Percentiles rank a stretch among this genome's conserved stretches.
Conservation (phyloP, 2,329 filamentous ascomycete genomes). For the Juglanconis juglandina region DNA sequence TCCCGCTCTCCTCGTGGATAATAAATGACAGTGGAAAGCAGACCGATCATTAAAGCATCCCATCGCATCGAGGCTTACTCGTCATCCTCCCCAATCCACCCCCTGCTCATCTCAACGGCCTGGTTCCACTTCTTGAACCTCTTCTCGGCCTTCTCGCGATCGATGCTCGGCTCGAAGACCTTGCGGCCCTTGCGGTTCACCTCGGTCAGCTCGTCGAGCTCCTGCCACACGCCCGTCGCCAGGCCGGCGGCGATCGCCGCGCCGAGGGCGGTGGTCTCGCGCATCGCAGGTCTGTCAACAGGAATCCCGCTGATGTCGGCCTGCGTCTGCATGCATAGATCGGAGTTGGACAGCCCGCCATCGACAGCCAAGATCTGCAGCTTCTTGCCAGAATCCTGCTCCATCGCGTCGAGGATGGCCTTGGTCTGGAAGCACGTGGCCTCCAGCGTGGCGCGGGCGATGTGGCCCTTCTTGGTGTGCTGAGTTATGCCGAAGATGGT, state of each 20-base stretch:
- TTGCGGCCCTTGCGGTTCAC: slow-evolving; percentile 69
- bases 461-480: slow-evolving; percentile 79
- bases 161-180: slow-evolving; percentile 66
- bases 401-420: slow-evolving; percentile 89
- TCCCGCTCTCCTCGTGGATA: not conserved
- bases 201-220: slow-evolving; percentile 68
- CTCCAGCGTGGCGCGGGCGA: slow-evolving; percentile 84
- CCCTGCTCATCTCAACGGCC: slow-evolving; percentile 57
- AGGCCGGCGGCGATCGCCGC: slow-evolving; percentile 89
- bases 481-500: slow-evolving; percentile 85
- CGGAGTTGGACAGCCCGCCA: slow-evolving; percentile 84
- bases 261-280: slow-evolving; percentile 83
- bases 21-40: not conserved
- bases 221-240: slow-evolving; percentile 73
- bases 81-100: slow-evolving; percentile 42
- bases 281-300: slow-evolving; percentile 81
- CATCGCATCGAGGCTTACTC: slow-evolving; percentile 13
- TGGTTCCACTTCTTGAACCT: slow-evolving; percentile 54
- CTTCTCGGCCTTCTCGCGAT: slow-evolving; percentile 36
- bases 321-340: slow-evolving; percentile 89
- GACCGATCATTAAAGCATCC: not conserved
- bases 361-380: slow-evolving; percentile 77
- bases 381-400: slow-evolving; percentile 74
- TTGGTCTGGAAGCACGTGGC: slow-evolving; percentile 91
- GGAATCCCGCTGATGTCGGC: slow-evolving; percentile 79